Percentiles rank a stretch among this genome's conserved stretches.
Evolutionary conservation across 2,329 filamentous ascomycete genomes (phyloP).

Genomic region (Trichoderma citrinoviride): DNA sequence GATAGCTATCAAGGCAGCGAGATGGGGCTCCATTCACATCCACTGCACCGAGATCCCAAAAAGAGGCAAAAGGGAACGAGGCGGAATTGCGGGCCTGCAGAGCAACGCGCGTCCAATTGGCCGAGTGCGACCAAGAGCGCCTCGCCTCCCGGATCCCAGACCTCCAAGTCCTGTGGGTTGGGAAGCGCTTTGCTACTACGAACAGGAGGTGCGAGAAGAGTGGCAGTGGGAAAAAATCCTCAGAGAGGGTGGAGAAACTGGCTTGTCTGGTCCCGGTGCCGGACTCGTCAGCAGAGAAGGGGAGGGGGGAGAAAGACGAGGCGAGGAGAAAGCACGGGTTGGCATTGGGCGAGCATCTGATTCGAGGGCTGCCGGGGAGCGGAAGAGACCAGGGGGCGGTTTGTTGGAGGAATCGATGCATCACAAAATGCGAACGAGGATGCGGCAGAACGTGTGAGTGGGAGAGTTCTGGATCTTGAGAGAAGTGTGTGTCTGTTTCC

Average conservation of each 20-base stretch:
- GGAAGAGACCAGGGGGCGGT: background rate
- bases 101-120: background rate
- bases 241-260: background rate
- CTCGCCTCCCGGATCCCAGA: background rate
- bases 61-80: background rate
- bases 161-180: background rate
- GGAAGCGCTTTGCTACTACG: background rate
- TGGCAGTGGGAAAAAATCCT: background rate
- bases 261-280: background rate
- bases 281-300: background rate
- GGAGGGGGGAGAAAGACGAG: background rate
- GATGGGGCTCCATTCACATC: background rate
- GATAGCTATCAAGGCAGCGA: no score
- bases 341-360: background rate
- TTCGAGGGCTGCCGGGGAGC: background rate
- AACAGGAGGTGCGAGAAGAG: background rate
- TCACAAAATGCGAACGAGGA: background rate
- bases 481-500: background rate
- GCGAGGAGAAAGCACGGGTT: background rate
- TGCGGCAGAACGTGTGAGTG: no score
- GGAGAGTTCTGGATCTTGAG: no score
- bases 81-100: conserved; percentile 3
- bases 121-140: background rate
- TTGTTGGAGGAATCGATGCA: background rate
- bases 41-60: background rate